A percentile compares a stretch with the other conserved stretches of the same genome.
These are phyloP conservation scores for Pleurostoma richardsiae DNA, from an alignment of 2,329 filamentous ascomycete genomes.

Conservation along the genomic window DNA sequence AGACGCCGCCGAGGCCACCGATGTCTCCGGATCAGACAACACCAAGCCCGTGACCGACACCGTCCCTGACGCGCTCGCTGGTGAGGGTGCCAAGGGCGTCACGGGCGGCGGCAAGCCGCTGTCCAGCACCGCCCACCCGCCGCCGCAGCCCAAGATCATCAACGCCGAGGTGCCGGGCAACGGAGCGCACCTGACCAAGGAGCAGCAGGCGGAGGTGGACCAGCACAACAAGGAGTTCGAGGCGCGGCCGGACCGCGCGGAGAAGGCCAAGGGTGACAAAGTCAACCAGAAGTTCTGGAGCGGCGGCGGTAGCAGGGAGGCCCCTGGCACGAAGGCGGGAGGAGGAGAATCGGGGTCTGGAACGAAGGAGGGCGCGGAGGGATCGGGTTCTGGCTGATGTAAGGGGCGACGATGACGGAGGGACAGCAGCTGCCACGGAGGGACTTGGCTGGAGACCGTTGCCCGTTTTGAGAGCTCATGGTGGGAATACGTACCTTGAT, in stretches of 20 bases:
- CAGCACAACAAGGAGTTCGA: constrained; percentile 55
- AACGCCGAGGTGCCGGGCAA: constrained; percentile 36
- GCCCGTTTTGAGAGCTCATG: too few relatives aligned
- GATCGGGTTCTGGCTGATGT: too few relatives aligned
- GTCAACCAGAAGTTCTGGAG: constrained; percentile 53
- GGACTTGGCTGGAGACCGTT: too few relatives aligned
- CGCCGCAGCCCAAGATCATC: constrained; percentile 45
- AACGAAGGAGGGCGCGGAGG: too few relatives aligned
- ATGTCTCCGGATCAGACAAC: constrained; percentile 1
- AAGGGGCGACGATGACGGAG: too few relatives aligned
- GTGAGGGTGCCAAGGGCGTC: constrained; percentile 22
- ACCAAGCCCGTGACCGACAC: constrained; percentile 6
- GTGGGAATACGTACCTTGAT: too few relatives aligned
- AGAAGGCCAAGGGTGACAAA: constrained; percentile 37
- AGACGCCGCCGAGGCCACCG: constrained; percentile 18
- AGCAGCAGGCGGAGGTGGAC: constrained; percentile 52
- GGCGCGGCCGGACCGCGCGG: constrained; percentile 42
- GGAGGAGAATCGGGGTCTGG: too few relatives aligned
- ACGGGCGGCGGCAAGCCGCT: constrained; percentile 34
- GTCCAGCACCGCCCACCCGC: constrained; percentile 22
- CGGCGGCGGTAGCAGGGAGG: constrained; percentile 7
- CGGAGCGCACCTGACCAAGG: constrained; percentile 32
- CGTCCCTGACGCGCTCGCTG: constrained; percentile 21
- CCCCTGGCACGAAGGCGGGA: too few relatives aligned
- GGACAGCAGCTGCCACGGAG: too few relatives aligned